phyloP scores from a whole-genome alignment of 176 grass and related monocot species.

The Raddia distichophylla region DNA sequence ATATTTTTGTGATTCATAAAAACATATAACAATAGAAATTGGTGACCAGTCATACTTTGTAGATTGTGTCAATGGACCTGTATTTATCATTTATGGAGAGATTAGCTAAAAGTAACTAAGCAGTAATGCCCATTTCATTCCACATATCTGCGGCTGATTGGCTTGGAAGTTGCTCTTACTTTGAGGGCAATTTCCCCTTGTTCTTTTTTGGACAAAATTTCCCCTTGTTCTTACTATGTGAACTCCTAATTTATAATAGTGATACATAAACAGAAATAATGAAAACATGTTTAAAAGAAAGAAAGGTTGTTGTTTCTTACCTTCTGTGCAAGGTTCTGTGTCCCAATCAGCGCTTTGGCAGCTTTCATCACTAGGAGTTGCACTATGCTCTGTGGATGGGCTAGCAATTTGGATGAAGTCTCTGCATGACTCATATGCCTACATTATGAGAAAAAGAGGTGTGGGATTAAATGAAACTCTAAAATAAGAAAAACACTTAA shows the following conservation, averaged over 20 bases:
- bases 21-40: not conserved
- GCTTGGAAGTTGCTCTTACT: not conserved
- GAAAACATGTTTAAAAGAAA: not conserved
- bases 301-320: constrained; percentile 22
- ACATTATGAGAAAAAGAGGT: constrained; percentile 19
- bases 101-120: not conserved
- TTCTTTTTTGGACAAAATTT: no score
- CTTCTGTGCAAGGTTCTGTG: constrained; percentile 38
- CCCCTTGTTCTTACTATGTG: not conserved
- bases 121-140: not conserved
- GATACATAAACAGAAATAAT: not conserved
- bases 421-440: constrained; percentile 52
- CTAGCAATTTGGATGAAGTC: constrained; percentile 41
- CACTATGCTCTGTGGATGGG: constrained; percentile 47
- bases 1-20: not conserved
- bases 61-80: not conserved
- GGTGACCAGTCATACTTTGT: not conserved
- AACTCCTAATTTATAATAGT: not conserved
- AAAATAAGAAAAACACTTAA: not conserved
- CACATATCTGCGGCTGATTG: not conserved
- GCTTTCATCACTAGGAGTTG: constrained; percentile 43
- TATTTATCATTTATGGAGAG: not conserved
- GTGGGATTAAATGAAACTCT: not conserved
- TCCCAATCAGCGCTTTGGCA: constrained; percentile 45
- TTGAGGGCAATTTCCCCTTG: no score